Base-by-base conservation (phyloP, 2,329 filamentous ascomycete species). In the Fusarium circinatum region DNA sequence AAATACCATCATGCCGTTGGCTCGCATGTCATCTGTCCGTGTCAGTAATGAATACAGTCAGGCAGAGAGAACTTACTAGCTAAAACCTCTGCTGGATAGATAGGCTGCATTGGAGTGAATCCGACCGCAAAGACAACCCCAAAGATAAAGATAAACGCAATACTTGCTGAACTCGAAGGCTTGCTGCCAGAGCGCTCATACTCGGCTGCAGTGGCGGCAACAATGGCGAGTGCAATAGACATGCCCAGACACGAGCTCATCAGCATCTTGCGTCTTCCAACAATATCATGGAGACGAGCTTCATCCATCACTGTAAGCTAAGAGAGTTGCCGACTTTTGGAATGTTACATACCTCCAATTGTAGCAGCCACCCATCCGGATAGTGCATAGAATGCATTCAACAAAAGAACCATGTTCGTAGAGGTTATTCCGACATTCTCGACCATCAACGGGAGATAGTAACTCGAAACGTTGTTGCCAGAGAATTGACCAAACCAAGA, bases 321-420 rank as follows among this genome's bases (percentile, higher is more conserved):
- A 45, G 2, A 2, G 1, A 14, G 17, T 20, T 14, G 2, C 8
- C 12, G 1, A n/a, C 1, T 24, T 34, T 32, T 3, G 9, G 3
- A 2, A 4, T 3, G 7, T 34, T 8, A 51, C 48, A 6, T 51
- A 34, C 48, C 48, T 51, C 48, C 48, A 51, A 51, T 51, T 15
- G 48, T 51, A 20, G 48, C 48, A 20, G 48, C 48, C 0, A 51
- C 48, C 48, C 48, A 51, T 20, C 48, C 48, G 0, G 48, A 51
- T 1, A 51, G 17, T 11, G 48, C 48, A 11, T 51, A 51, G n/a
- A 51, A 51, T 7, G 48, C 48, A 34, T 51, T 51, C 12, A 51
- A 2, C 48, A 51, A 14, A 20, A 51, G 48, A 14, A 51, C 48
- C 30, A 51, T 51, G 4, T 51, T 51, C 0, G 48, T 51, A 20